Base-by-base conservation (phyloP, 768 basidiomycete species). In the Termitomyces eurrhizus region DNA sequence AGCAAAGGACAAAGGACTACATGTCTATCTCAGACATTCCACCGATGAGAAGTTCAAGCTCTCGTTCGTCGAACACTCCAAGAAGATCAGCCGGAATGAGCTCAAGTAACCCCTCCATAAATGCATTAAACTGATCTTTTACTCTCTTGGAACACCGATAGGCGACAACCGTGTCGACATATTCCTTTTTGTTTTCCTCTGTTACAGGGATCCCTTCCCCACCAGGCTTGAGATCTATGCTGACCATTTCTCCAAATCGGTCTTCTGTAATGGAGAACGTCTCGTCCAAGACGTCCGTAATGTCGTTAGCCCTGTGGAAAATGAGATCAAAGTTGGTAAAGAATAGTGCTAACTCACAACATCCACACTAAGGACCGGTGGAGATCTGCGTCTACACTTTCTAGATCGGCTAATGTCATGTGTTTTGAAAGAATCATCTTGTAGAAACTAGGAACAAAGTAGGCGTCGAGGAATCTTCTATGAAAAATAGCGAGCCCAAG, bases 21-120 rank as follows among this genome's bases (percentile, higher is more conserved):
- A 92, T 91, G 70, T 94, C 91, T 54, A 93, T 93, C 70, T 95
- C 93, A 36, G 90, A 86, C 88, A 95, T 93, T 57, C 94, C 94
- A 62, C 94, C 93, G 62, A 96, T 94, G 64, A 96, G 77, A 56
- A 95, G 73, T 74, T 94, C 93, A 4, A 95, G 77, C 67, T 96
- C 94, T 58, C 91, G 81, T 72, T 95, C 93, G 69, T 96, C 94
- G 67, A 96, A 95, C 2, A 95, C 92, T 66, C 86, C 86, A 70
- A 96, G 81, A 55, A 95, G 80, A 65, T 94, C 92, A 61, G 85
- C 77, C 7, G 94, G 92, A 64, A 95, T 84, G 54, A 95, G 79
- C 67, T 95, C 94, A 65, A 87, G 80, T 59, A 95, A 85, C 8
- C 94, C 94, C 56, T 84, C 84, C 83, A 91, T 87, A 76, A 96